Evolutionary conservation across 768 basidiomycete genomes (phyloP).

Genomic region (Lactarius tabidus): DNA sequence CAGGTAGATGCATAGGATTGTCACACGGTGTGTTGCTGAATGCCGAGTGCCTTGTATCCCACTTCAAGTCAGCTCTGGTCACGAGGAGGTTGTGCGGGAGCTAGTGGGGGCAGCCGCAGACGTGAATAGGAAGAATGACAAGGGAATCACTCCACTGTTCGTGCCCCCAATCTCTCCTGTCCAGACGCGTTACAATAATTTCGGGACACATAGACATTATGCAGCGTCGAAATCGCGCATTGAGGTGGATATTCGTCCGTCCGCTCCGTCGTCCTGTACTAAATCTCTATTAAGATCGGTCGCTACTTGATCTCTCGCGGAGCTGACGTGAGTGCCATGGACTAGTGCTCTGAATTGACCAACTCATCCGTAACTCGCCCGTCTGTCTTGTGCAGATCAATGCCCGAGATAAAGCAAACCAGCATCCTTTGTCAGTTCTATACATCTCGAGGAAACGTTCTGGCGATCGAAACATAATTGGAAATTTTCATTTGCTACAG

Average conservation of each 20-base stretch:
- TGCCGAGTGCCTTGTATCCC: constrained; percentile 12
- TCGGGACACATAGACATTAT: constrained; percentile 60
- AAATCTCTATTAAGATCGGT: constrained; percentile 61
- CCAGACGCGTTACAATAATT: constrained; percentile 21
- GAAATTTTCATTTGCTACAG: constrained; percentile 37
- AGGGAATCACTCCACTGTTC: constrained; percentile 81
- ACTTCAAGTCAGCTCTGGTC: constrained; percentile 71
- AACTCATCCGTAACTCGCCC: constrained; percentile 29
- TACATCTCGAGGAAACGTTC: background rate
- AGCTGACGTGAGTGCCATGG: constrained; percentile 70
- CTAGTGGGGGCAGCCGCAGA: constrained; percentile 81
- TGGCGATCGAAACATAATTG: constrained; percentile 1
- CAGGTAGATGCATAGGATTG: constrained; percentile 43
- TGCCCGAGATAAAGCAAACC: constrained; percentile 88
- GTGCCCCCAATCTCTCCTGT: constrained; percentile 29
- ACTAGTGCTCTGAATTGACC: constrained; percentile 17
- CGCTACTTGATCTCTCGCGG: constrained; percentile 79
- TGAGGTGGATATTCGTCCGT: constrained; percentile 40
- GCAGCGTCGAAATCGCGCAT: constrained; percentile 89
- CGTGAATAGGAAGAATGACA: constrained; percentile 74
- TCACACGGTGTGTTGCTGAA: background rate
- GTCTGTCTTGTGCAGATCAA: constrained; percentile 64
- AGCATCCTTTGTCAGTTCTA: constrained; percentile 72
- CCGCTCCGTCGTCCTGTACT: background rate
- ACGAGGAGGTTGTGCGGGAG: constrained; percentile 68